These are phyloP conservation scores for Comarum palustre DNA, from an alignment of 306 rosid species.

Conservation along the genomic window DNA sequence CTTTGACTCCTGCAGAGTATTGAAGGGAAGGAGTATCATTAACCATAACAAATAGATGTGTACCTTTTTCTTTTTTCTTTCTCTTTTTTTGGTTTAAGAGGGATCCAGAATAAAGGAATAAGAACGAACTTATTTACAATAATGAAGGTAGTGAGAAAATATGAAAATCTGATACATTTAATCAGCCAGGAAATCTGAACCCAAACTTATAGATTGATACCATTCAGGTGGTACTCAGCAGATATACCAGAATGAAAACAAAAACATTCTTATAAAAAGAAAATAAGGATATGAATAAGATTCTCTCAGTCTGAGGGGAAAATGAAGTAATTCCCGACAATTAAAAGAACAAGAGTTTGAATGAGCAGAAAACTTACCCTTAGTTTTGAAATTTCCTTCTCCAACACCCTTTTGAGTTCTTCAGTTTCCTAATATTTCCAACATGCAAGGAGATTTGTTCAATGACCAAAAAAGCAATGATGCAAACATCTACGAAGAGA, in stretches of 20 bases:
- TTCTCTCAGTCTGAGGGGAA: background rate
- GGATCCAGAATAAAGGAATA: background rate
- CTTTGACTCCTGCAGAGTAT: slow-evolving; percentile 53
- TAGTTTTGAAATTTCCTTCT: slow-evolving; percentile 62
- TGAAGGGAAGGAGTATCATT: slow-evolving; percentile 19
- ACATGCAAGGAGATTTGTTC: slow-evolving; percentile 24
- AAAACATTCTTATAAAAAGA: background rate
- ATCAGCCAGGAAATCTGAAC: background rate
- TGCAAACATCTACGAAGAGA: slow-evolving; percentile 21
- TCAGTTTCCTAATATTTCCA: slow-evolving; percentile 73
- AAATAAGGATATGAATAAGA: background rate
- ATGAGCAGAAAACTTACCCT: slow-evolving; percentile 47
- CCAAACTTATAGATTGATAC: background rate
- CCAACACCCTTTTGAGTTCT: slow-evolving; percentile 71
- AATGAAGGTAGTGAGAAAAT: background rate
- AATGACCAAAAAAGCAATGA: slow-evolving; percentile 6
- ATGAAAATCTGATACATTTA: background rate
- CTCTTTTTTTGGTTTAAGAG: too few species aligned
- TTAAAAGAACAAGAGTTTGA: background rate
- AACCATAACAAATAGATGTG: slow-evolving; percentile 22
- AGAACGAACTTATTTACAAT: background rate
- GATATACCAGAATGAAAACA: background rate
- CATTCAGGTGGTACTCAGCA: background rate
- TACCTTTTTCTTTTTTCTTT: background rate
- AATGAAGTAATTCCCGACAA: background rate